Conservation (phyloP, 108 stramenopile species). For the Nitzschia putrida region DNA sequence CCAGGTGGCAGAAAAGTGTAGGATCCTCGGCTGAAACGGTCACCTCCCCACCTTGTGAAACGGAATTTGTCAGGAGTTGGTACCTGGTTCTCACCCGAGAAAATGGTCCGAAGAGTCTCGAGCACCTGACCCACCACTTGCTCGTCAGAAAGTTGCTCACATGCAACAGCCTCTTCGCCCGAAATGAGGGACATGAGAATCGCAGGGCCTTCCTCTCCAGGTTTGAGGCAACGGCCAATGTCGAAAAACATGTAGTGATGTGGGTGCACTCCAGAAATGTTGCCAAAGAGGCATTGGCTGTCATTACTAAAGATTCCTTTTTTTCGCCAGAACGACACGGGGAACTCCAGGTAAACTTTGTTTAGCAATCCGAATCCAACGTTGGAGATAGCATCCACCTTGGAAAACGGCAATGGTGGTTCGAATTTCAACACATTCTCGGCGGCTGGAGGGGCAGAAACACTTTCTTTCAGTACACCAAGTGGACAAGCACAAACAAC, state of each 20-base stretch:
- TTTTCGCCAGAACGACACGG: slow-evolving; percentile 52
- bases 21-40: slow-evolving; percentile 55
- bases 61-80: slow-evolving; percentile 41
- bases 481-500: slow-evolving; percentile 74
- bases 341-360: slow-evolving; percentile 63
- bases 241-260: slow-evolving; percentile 76
- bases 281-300: slow-evolving; percentile 50
- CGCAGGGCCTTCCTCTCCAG: slow-evolving; percentile 36
- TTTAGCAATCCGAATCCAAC: slow-evolving; percentile 78
- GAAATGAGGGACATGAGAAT: slow-evolving; percentile 62
- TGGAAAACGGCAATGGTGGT: slow-evolving; percentile 70
- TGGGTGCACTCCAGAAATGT: slow-evolving; percentile 52
- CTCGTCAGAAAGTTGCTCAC: slow-evolving; percentile 45
- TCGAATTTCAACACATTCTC: slow-evolving; percentile 39
- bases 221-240: slow-evolving; percentile 41
- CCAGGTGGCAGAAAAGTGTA: slow-evolving; percentile 66
- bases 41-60: slow-evolving; percentile 57
- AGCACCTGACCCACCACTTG: slow-evolving; percentile 45
- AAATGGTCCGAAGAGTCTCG: slow-evolving; percentile 43
- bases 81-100: slow-evolving; percentile 25
- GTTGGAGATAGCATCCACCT: slow-evolving; percentile 67
- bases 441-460: slow-evolving; percentile 1
- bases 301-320: slow-evolving; percentile 23
- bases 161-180: slow-evolving; percentile 52
- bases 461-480: slow-evolving; percentile 75